Conservation (phyloP, 1,139 yeast species). For the Pichia sp. region DNA sequence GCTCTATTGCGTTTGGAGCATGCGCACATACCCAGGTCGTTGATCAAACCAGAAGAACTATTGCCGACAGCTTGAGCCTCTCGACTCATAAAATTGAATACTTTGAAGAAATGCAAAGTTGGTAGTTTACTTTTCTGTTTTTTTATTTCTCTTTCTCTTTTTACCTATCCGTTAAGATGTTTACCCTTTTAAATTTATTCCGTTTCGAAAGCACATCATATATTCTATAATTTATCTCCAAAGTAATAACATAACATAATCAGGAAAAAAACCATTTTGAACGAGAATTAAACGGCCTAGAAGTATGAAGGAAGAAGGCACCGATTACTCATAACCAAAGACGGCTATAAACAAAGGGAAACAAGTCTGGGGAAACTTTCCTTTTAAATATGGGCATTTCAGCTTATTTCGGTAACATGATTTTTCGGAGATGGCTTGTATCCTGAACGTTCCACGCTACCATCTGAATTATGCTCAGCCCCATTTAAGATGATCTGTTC, state of each 20-base stretch:
- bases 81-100: slow-evolving; percentile 25
- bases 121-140: slow-evolving; percentile 21
- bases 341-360: too few species aligned
- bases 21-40: slow-evolving; percentile 50
- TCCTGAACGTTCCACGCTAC: not conserved
- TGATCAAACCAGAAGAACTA: slow-evolving; percentile 44
- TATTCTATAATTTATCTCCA: too few species aligned
- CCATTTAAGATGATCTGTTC: not conserved
- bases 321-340: too few species aligned
- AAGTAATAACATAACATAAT: too few species aligned
- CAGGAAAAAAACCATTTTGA: too few species aligned
- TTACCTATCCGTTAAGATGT: not conserved
- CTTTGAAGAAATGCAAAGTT: slow-evolving; percentile 32
- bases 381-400: too few species aligned
- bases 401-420: too few species aligned
- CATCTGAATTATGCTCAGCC: not conserved
- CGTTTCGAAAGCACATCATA: too few species aligned
- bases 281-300: too few species aligned
- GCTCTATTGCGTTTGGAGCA: slow-evolving; percentile 43
- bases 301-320: too few species aligned
- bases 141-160: not conserved
- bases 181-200: not conserved
- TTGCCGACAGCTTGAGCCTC: slow-evolving; percentile 21
- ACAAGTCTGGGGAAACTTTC: too few species aligned
- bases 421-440: not conserved